Evolutionary conservation across 306 rosid genomes (phyloP).

Genomic region (Vigna hirtella): DNA sequence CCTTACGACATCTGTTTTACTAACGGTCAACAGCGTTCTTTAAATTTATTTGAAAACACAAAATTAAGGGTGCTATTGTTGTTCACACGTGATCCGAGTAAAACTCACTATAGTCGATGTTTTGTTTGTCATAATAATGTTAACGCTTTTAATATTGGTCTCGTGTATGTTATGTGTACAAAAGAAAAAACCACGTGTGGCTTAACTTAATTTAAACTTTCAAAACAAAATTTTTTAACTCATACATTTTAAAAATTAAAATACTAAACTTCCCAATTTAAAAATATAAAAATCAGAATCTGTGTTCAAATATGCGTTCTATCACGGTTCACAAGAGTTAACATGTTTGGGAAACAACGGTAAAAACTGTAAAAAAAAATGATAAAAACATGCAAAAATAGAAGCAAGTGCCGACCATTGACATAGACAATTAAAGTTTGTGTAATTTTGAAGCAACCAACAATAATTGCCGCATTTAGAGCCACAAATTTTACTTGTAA

Average conservation of each 20-base stretch:
- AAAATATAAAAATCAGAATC: too few relatives aligned
- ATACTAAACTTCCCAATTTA: too few relatives aligned
- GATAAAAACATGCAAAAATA: background rate
- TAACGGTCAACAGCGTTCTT: background rate
- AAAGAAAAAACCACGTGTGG: constrained; percentile 1
- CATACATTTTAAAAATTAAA: too few relatives aligned
- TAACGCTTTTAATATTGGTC: background rate
- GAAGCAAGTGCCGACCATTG: constrained; percentile 34
- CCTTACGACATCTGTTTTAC: background rate
- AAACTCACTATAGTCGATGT: background rate
- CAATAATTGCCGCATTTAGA: constrained; percentile 40
- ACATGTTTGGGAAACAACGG: too few relatives aligned
- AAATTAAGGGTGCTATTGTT: background rate
- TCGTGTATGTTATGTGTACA: background rate
- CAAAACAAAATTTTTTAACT: too few relatives aligned
- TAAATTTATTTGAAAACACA: background rate
- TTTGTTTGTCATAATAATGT: background rate
- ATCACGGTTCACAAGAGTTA: too few relatives aligned
- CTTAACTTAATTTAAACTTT: background rate
- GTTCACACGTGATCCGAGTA: constrained; percentile 43
- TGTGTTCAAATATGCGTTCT: too few relatives aligned
- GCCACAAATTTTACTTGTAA: constrained; percentile 20
- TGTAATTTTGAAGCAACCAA: constrained; percentile 42
- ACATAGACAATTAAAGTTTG: constrained; percentile 33
- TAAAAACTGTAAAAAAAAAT: too few relatives aligned